Evolutionary conservation across 169 alveolate genomes (phyloP).

Genomic region (Theileria orientalis): DNA sequence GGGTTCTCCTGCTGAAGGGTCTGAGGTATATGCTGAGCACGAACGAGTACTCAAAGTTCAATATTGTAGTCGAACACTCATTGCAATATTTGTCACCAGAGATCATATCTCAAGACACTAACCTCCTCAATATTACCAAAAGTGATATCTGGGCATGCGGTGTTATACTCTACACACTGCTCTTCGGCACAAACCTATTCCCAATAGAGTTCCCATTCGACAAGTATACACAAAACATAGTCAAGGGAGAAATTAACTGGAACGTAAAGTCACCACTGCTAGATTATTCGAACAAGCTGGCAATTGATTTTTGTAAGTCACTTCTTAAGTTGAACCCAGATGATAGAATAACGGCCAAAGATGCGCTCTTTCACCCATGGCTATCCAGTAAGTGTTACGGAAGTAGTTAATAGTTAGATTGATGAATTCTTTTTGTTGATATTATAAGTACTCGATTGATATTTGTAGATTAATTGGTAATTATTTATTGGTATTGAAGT

Average conservation of each 20-base stretch:
- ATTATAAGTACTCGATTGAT: too few relatives aligned
- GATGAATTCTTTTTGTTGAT: too few relatives aligned
- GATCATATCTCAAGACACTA: conserved; percentile 9
- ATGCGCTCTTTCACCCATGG: conserved; percentile 32
- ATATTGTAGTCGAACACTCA: conserved; percentile 11
- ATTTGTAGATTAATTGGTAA: too few relatives aligned
- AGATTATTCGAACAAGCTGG: neutral
- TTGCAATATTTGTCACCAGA: conserved; percentile 29
- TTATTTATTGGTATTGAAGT: too few relatives aligned
- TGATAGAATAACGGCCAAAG: conserved; percentile 7
- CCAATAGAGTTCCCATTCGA: conserved; percentile 7
- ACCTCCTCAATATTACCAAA: neutral
- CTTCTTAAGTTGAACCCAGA: neutral
- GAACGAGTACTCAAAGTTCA: conserved; percentile 22
- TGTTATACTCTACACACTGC: conserved; percentile 16
- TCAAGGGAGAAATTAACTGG: conserved; percentile 15
- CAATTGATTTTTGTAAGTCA: conserved; percentile 26
- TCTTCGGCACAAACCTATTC: conserved; percentile 8
- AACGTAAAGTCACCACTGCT: conserved; percentile 5
- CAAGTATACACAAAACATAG: conserved; percentile 13
- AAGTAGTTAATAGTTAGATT: too few relatives aligned
- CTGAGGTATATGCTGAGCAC: conserved; percentile 3
- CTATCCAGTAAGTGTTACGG: neutral
- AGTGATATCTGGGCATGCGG: conserved; percentile 36
- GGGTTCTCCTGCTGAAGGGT: neutral